Percentiles rank a stretch among this genome's conserved stretches.
phyloP scores from a whole-genome alignment of 768 basidiomycete genomes.

The Auriculariales sp. region DNA sequence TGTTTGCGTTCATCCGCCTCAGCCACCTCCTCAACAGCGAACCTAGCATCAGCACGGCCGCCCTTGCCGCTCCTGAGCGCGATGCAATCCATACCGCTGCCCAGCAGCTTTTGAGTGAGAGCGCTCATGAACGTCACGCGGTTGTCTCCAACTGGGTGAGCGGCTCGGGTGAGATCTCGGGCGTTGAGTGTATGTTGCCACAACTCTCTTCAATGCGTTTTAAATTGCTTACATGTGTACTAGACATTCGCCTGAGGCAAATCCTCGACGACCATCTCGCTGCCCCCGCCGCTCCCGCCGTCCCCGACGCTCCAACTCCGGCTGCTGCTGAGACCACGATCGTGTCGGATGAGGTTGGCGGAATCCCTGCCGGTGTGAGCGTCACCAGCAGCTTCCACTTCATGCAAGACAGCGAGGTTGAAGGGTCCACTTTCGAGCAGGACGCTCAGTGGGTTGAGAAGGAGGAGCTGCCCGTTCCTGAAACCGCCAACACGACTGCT shows the following conservation, averaged over 20 bases:
- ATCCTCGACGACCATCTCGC: constrained; percentile 39
- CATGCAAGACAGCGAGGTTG: constrained; percentile 71
- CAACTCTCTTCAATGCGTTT: neutral
- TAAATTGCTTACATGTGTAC: constrained; percentile 4
- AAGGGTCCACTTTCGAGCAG: constrained; percentile 33
- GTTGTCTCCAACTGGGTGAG: constrained; percentile 41
- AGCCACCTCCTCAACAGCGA: neutral
- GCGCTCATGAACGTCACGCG: constrained; percentile 32
- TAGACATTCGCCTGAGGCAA: constrained; percentile 49
- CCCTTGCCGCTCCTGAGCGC: constrained; percentile 35
- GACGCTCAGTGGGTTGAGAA: constrained; percentile 43
- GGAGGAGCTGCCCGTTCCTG: constrained; percentile 22
- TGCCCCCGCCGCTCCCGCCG: constrained; percentile 18
- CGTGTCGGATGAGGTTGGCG: constrained; percentile 1
- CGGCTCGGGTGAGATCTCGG: constrained; percentile 44
- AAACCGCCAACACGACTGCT: constrained; percentile 8
- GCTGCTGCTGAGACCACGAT: neutral
- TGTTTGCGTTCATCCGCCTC: neutral
- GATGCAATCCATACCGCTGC: constrained; percentile 37
- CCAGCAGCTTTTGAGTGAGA: constrained; percentile 42
- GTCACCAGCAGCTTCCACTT: constrained; percentile 48
- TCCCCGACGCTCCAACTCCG: constrained; percentile 6
- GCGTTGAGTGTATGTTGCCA: constrained; percentile 41
- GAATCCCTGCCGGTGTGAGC: constrained; percentile 15
- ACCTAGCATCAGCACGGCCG: neutral